These are phyloP conservation scores for Colletotrichum paranaense DNA, from an alignment of 2,329 filamentous ascomycete species.

Conservation along the genomic window DNA sequence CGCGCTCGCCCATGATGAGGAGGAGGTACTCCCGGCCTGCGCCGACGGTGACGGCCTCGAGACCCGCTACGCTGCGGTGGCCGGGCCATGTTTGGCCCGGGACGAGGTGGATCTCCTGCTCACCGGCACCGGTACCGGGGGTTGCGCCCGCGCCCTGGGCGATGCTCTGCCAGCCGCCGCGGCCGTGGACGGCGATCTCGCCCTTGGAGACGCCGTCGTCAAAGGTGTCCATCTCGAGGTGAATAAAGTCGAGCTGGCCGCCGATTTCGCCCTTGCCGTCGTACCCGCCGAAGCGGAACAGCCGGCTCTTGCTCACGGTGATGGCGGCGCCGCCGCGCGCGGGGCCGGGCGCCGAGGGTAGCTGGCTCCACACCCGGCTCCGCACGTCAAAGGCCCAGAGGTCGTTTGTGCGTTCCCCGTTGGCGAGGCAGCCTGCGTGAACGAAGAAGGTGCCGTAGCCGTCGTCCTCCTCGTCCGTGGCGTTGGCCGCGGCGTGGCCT, in stretches of 20 bases:
- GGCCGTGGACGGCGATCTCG: constrained; percentile 62
- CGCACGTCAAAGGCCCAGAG: constrained; percentile 82
- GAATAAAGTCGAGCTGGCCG: constrained; percentile 75
- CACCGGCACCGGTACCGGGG: constrained; percentile 30
- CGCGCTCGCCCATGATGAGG: constrained; percentile 68
- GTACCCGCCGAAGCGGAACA: constrained; percentile 86
- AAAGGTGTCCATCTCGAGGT: constrained; percentile 67
- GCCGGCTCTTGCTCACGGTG: constrained; percentile 68
- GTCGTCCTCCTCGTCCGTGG: constrained; percentile 69
- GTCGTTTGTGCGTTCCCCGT: constrained; percentile 71
- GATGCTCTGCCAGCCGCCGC: constrained; percentile 66
- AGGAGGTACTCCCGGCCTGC: constrained; percentile 72
- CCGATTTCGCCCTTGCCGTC: constrained; percentile 78
- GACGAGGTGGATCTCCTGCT: constrained; percentile 49
- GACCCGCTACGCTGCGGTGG: constrained; percentile 62
- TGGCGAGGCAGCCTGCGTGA: constrained; percentile 79
- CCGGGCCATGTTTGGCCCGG: constrained; percentile 59
- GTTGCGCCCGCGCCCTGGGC: constrained; percentile 45
- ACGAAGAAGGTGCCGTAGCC: constrained; percentile 78
- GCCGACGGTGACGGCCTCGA: constrained; percentile 68
- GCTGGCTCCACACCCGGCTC: constrained; percentile 73
- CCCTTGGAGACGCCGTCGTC: constrained; percentile 60
- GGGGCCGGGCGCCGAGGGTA: constrained; percentile 74
- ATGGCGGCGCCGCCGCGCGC: constrained; percentile 76
- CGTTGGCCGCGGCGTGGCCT: constrained; percentile 66